Conservation (phyloP, 1,139 yeast species). For the Sugiyamaella grinbergsii region DNA sequence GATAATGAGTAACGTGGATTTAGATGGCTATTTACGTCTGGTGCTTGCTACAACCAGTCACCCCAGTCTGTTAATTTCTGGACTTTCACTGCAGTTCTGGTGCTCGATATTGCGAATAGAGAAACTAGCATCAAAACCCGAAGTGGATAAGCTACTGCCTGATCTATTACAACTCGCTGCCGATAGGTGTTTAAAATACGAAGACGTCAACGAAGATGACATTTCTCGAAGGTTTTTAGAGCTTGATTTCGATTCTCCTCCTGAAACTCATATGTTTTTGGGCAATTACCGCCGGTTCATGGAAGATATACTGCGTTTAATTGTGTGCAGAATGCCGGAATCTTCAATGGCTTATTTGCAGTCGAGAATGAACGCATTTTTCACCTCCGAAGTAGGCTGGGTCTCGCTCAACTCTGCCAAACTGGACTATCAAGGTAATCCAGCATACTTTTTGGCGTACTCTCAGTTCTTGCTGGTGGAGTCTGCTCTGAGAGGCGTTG, state of each 20-base stretch:
- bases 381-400: slow-evolving; percentile 71
- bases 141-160: slow-evolving; percentile 56
- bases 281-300: slow-evolving; percentile 79
- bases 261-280: slow-evolving; percentile 78
- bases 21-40: slow-evolving; percentile 65
- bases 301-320: slow-evolving; percentile 87
- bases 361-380: slow-evolving; percentile 67
- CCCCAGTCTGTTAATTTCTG: slow-evolving; percentile 86
- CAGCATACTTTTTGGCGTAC: slow-evolving; percentile 73
- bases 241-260: slow-evolving; percentile 82
- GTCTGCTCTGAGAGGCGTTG: slow-evolving; percentile 85
- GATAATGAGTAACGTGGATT: slow-evolving; percentile 55
- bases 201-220: slow-evolving; percentile 65
- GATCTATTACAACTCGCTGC: slow-evolving; percentile 76
- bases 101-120: slow-evolving; percentile 84
- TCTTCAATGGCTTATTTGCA: slow-evolving; percentile 84
- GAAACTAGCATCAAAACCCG: slow-evolving; percentile 54
- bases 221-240: slow-evolving; percentile 66
- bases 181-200: slow-evolving; percentile 73
- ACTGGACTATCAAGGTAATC: slow-evolving; percentile 60
- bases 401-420: slow-evolving; percentile 59
- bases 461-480: slow-evolving; percentile 87
- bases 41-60: slow-evolving; percentile 81
- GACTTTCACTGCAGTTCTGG: slow-evolving; percentile 92
- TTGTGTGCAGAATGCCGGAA: slow-evolving; percentile 82